Evolutionary conservation across 139 green algal genomes (phyloP), one percentile per base, ranked within the genome.

Genomic region (Chlamydomonas sphaeroides): DNA sequence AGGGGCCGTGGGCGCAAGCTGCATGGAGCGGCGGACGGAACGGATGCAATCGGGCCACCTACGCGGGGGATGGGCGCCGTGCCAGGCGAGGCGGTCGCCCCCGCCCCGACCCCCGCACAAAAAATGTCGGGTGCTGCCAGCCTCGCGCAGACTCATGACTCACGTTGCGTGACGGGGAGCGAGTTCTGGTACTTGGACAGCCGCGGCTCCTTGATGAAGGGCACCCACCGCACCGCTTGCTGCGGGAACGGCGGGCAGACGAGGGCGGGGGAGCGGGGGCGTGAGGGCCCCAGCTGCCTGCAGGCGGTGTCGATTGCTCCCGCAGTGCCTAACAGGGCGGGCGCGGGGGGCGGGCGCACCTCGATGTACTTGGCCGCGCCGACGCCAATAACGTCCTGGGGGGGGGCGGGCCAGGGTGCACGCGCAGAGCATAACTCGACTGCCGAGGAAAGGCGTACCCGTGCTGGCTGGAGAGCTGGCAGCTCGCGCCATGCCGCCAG

Each of bases 351-450:
- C 36, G 35, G 36, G 21, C 76, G 21, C 35, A 83, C 76, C 76
- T 83, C 76, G 26, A 83, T 83, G 63, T 83, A 83, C 62, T 83
- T 83, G 45, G 76, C 76, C 8, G 76, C 76, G 6, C 76, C 76
- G 32, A 83, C 76, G 28, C 76, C 76, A 45, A 83, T 73, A 7
- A 83, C 63, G 32, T 83, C 76, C 74, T 80, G 59, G 39, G 38
- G n/a, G n/a, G n/a, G n/a, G n/a, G n/a, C n/a, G n/a, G n/a, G n/a
- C n/a, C n/a, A n/a, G n/a, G n/a, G n/a, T n/a, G n/a, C n/a, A n/a
- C n/a, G n/a, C n/a, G n/a, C n/a, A n/a, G n/a, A n/a, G n/a, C n/a
- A n/a, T n/a, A n/a, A n/a, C n/a, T n/a, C n/a, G n/a, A n/a, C n/a
- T n/a, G n/a, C n/a, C n/a, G n/a, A n/a, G n/a, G n/a, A n/a, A n/a